Evolutionary conservation across 352 stramenopile species (phyloP), one percentile per base, ranked within the genome.

Genomic region (Phytophthora fragariae): DNA sequence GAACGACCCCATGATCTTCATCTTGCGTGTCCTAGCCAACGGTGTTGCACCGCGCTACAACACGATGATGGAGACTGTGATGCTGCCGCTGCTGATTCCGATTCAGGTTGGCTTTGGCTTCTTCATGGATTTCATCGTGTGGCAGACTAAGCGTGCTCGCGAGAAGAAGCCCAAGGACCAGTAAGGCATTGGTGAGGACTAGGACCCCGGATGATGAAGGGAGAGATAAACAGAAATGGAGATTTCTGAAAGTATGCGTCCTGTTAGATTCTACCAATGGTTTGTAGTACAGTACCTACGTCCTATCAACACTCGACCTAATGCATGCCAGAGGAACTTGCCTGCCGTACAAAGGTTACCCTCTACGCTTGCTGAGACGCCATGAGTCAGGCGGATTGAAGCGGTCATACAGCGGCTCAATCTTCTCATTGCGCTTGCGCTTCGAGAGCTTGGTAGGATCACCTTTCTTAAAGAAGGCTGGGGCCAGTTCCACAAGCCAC

Each of bases 381-480:
- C 98, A 99, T 3, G 97, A 82, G 80, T 99, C 97, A 24, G 97
- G 96, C 5, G 97, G 97, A 81, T 99, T 99, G 87, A 99, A 99
- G 50, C 97, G 88, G 87, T 99, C 98, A 87, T 98, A 99, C 15
- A 99, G 86, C 39, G 98, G 98, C 75, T 99, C 97, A 69, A 99
- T 99, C 86, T 99, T 99, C 85, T 99, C 97, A 76, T 97, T 98
- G 46, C 97, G 93, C 78, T 99, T 99, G 58, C 93, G 89, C 81
- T 98, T 99, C 9, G 97, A 98, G 47, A 99, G 93, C 78, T 98
- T 98, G 69, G 98, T 99, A 9, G 97, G 95, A 79, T 99, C 98
- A 12, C 97, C 96, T 70, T 97, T 96, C 80, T 99, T 99, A 82
- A 99, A 99, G 71, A 92, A 98, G 33, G 92, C 93, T 0, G 97